Conservation (phyloP, 2,329 filamentous ascomycete genomes). For the Cadophora sp. region DNA sequence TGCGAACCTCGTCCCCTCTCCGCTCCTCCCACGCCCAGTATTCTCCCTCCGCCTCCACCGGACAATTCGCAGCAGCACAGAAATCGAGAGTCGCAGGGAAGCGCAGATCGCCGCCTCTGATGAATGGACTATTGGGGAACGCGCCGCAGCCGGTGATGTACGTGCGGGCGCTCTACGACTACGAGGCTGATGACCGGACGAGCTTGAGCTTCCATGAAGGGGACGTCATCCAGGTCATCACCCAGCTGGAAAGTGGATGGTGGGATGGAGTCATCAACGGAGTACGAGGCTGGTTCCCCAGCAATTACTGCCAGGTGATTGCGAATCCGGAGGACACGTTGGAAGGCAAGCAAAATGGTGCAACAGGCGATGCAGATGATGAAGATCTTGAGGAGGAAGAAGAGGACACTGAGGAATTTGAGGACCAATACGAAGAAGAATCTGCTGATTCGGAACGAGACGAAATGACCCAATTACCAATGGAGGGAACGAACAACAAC, state of each 20-base stretch:
- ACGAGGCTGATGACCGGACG: conserved; percentile 95
- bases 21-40: conserved; percentile 29
- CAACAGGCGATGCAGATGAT: conserved; percentile 62
- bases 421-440: conserved; percentile 65
- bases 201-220: conserved; percentile 97
- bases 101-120: conserved; percentile 47
- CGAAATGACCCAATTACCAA: conserved; percentile 63
- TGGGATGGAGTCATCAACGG: conserved; percentile 99
- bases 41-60: conserved; percentile 27
- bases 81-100: conserved; percentile 33
- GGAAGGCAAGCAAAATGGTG: conserved; percentile 63
- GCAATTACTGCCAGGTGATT: conserved; percentile 95
- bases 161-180: conserved; percentile 95
- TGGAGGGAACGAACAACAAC: conserved; percentile 68
- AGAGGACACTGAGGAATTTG: conserved; percentile 70
- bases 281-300: conserved; percentile 97
- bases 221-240: conserved; percentile 98
- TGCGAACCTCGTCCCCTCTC: conserved; percentile 28
- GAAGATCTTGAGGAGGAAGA: conserved; percentile 69
- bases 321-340: conserved; percentile 75
- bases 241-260: conserved; percentile 97
- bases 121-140: conserved; percentile 68
- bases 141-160: conserved; percentile 77
- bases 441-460: conserved; percentile 69
- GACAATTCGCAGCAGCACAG: conserved; percentile 26